Evolutionary conservation across 1,284 basidiomycete genomes (phyloP).

Genomic region (Pseudozyma thailandica): DNA sequence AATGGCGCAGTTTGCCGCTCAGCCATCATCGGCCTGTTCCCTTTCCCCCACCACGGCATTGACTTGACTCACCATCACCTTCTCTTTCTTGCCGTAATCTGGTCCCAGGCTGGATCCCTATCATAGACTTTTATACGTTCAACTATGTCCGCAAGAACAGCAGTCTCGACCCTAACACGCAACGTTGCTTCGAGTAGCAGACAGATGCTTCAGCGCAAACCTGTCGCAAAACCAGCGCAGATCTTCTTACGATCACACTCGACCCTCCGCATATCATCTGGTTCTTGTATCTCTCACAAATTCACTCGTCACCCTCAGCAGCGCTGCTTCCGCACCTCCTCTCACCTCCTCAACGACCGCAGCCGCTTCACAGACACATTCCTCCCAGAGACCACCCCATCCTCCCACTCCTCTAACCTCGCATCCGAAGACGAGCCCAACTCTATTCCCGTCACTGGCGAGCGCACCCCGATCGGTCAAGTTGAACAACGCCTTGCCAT

Average conservation of each 20-base stretch:
- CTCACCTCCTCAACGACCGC: not conserved
- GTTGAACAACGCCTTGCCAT: conserved; percentile 60
- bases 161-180: conserved; percentile 3
- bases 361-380: conserved; percentile 7
- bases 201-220: not conserved
- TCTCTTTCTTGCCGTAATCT: not conserved
- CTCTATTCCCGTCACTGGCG: conserved; percentile 43
- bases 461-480: conserved; percentile 47
- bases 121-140: not conserved
- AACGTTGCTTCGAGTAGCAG: conserved; percentile 30
- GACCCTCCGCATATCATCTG: not conserved
- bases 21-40: no score
- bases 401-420: not conserved
- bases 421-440: conserved; percentile 1
- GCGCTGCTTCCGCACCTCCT: conserved; percentile 8
- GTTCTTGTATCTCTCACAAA: not conserved
- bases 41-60: not conserved
- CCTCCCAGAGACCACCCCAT: conserved; percentile 20
- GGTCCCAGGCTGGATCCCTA: not conserved
- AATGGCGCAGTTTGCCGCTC: not conserved
- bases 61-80: not conserved
- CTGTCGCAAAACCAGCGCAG: not conserved
- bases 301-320: not conserved
- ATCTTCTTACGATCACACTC: conserved; percentile 10
- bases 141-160: conserved; percentile 19